Base-by-base conservation (phyloP, 2,329 filamentous ascomycete genomes). In the Fusarium transvaalense region DNA sequence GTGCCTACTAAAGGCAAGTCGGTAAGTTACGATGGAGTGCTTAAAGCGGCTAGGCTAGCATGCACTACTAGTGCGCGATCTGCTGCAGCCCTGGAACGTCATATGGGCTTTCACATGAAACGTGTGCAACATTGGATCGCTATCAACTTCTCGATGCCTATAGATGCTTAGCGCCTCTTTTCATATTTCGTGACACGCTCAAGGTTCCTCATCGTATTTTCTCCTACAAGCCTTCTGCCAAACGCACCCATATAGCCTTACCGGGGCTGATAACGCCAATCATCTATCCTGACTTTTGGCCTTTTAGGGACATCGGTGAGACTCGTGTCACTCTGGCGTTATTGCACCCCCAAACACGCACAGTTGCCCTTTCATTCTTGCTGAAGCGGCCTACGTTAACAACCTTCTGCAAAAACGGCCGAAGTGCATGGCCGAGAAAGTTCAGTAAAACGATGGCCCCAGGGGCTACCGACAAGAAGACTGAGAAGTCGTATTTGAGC, bases 401-500 rank as follows among this genome's bases (percentile, higher is more conserved):
- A 23, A 55, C 25, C 10, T 37, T 47, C 41, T n/a, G 31, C 43
- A 38, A 19, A 23, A 19, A 27, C 43, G 29, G 5, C 37, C 31
- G n/a, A 15, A 52, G 57, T 43, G 59, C 59, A 71, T 74, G 71
- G 68, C 46, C 61, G 35, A 71, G 64, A 15, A 48, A 52, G 27
- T 57, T 58, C n/a, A 45, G 53, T 45, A 34, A 48, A 27, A 75
- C 58, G 19, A 84, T 83, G 82, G 76, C 80, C 41, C 74, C 80
- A 37, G 73, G 70, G 41, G 61, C 76, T 38, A 74, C 71, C 43
- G 83, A 84, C 35, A 86, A 83, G 77, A 88, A 85, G 77, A 64
- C 77, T 34, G 87, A 89, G 74, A 89, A 84, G 77, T 87, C 86
- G 4, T 89, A 89, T 71, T 77, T 89, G 31, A 85, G 84, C 42